A percentile compares a stretch with the other conserved stretches of the same genome.
Evolutionary conservation across 2,329 filamentous ascomycete genomes (phyloP).

Genomic region (Chaetomiaceae sp.): DNA sequence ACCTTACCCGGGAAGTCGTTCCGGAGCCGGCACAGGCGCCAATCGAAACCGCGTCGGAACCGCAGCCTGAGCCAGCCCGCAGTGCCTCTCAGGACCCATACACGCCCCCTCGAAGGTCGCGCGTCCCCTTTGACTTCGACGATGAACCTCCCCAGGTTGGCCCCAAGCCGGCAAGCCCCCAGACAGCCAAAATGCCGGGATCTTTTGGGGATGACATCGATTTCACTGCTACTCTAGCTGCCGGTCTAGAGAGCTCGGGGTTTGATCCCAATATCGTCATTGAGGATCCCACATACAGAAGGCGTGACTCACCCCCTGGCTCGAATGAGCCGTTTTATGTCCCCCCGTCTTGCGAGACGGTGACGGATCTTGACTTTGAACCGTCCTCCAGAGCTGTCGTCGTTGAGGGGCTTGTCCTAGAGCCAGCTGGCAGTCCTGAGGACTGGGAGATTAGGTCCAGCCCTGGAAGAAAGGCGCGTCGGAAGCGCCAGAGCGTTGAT

Average conservation of each 20-base stretch:
- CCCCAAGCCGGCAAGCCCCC: conserved; percentile 51
- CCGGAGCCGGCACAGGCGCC: neutral
- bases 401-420: conserved; percentile 39
- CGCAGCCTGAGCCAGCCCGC: neutral
- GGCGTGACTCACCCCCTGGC: conserved; percentile 59
- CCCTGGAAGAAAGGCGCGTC: conserved; percentile 31
- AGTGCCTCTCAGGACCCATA: conserved; percentile 2
- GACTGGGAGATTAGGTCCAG: conserved; percentile 27
- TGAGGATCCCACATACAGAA: conserved; percentile 59
- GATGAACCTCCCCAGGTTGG: conserved; percentile 50
- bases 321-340: conserved; percentile 50
- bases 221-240: conserved; percentile 66
- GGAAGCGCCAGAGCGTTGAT: conserved; percentile 36
- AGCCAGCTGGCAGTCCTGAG: conserved; percentile 28
- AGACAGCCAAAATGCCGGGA: conserved; percentile 54
- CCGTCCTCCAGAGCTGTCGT: conserved; percentile 39
- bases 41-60: neutral
- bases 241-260: conserved; percentile 62
- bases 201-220: conserved; percentile 63
- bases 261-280: conserved; percentile 69
- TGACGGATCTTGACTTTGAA: conserved; percentile 37
- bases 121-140: conserved; percentile 37
- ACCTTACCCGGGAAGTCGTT: neutral
- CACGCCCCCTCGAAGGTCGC: conserved; percentile 20
- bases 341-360: conserved; percentile 46